A percentile compares a stretch with the other conserved stretches of the same genome.
These are phyloP conservation scores for Cladosporium austrohemisphaericum DNA, from an alignment of 2,329 filamentous ascomycete species.

Conservation along the genomic window DNA sequence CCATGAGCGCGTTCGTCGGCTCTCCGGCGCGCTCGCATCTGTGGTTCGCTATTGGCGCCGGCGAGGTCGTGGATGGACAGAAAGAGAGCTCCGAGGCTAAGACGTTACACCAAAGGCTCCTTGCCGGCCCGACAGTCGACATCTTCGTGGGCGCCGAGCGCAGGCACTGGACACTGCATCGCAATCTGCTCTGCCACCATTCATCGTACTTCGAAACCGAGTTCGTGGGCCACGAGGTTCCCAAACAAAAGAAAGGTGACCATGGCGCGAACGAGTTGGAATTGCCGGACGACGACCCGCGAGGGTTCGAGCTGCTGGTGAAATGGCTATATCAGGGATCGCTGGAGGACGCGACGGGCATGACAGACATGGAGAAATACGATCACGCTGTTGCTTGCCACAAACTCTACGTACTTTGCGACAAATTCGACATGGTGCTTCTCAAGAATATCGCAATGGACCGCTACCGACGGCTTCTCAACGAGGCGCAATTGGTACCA, in stretches of 20 bases:
- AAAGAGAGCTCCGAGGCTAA: slow-evolving; percentile 36
- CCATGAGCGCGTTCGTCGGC: slow-evolving; percentile 17
- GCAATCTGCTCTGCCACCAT: slow-evolving; percentile 51
- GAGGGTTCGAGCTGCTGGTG: slow-evolving; percentile 52
- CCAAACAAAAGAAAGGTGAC: slow-evolving; percentile 35
- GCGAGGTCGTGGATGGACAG: slow-evolving; percentile 15
- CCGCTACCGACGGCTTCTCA: slow-evolving; percentile 49
- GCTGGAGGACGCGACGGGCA: slow-evolving; percentile 47
- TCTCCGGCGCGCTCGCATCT: slow-evolving; percentile 20
- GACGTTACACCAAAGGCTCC: slow-evolving; percentile 47
- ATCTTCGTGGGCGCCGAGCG: slow-evolving; percentile 48
- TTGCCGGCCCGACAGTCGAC: slow-evolving; percentile 51
- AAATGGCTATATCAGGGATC: slow-evolving; percentile 56
- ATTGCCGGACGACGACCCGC: slow-evolving; percentile 48
- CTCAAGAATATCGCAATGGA: slow-evolving; percentile 54
- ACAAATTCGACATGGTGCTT: slow-evolving; percentile 48
- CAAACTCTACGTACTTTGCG: slow-evolving; percentile 51
- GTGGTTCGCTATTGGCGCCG: slow-evolving; percentile 19
- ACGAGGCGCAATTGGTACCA: slow-evolving; percentile 50
- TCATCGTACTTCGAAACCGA: slow-evolving; percentile 45
- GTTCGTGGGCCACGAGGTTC: slow-evolving; percentile 33
- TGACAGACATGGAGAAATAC: slow-evolving; percentile 49
- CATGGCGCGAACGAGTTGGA: slow-evolving; percentile 39
- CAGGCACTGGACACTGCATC: slow-evolving; percentile 51
- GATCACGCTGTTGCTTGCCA: slow-evolving; percentile 53